Conservation (phyloP, 2,329 filamentous ascomycete genomes). For the Fusarium pininemorale region DNA sequence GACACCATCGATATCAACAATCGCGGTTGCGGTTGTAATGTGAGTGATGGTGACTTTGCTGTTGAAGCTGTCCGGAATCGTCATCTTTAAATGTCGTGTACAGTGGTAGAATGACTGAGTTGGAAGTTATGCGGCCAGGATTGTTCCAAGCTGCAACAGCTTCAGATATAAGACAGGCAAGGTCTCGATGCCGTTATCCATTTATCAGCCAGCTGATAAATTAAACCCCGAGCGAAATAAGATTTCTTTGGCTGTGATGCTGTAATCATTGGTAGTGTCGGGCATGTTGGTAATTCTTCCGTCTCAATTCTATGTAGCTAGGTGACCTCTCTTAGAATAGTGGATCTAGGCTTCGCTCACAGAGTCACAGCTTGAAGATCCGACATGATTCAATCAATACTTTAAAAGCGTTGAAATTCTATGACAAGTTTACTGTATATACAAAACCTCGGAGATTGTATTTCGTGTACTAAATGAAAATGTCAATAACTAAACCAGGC, state of each 20-base stretch:
- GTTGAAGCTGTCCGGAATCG: neutral
- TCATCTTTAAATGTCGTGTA: neutral
- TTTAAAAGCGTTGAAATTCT: fast-evolving
- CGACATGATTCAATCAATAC: neutral
- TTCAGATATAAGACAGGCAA: neutral
- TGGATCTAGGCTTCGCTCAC: neutral
- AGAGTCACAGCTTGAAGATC: neutral
- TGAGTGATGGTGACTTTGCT: neutral
- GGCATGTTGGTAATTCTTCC: neutral
- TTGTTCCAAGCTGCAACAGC: neutral
- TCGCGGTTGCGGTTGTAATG: neutral
- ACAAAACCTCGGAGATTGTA: neutral
- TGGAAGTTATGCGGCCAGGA: fast-evolving
- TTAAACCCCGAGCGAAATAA: neutral
- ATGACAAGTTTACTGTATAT: fast-evolving
- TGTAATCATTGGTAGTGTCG: neutral
- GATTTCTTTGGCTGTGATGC: too few relatives aligned
- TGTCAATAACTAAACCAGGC: neutral
- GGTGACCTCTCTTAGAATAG: neutral
- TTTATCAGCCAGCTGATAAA: neutral
- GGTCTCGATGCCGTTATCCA: neutral
- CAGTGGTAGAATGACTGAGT: too few relatives aligned
- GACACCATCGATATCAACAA: neutral
- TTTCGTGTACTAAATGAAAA: neutral
- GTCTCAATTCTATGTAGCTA: too few relatives aligned